phyloP scores from a whole-genome alignment of 2,329 filamentous ascomycete species.

The Penicillium expansum region DNA sequence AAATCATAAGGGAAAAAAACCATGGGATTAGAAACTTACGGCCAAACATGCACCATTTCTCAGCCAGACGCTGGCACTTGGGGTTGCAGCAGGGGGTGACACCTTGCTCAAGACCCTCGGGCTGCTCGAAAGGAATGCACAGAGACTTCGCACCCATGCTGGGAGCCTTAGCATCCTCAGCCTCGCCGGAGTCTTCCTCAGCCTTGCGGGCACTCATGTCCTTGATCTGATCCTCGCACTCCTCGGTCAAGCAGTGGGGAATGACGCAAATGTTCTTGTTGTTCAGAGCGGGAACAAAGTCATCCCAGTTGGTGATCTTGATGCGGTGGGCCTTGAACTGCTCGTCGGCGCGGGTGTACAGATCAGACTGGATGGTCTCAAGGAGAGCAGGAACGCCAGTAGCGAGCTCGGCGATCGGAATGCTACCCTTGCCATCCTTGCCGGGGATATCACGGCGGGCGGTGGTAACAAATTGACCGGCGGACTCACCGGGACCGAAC shows the following conservation, averaged over 20 bases:
- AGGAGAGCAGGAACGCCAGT: slow-evolving; percentile 76
- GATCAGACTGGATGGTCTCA: slow-evolving; percentile 83
- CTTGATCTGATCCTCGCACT: slow-evolving; percentile 94
- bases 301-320: slow-evolving; percentile 79
- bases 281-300: slow-evolving; percentile 87
- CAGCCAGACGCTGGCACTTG: slow-evolving; percentile 71
- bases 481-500: slow-evolving; percentile 91
- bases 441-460: slow-evolving; percentile 76
- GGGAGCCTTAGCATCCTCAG: slow-evolving; percentile 70
- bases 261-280: slow-evolving; percentile 90
- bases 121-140: slow-evolving; percentile 83
- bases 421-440: slow-evolving; percentile 70
- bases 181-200: slow-evolving; percentile 59
- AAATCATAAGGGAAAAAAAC: background rate
- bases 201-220: slow-evolving; percentile 77
- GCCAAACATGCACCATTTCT: slow-evolving; percentile 92
- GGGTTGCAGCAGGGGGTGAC: slow-evolving; percentile 92
- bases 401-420: slow-evolving; percentile 70
- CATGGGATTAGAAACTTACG: slow-evolving; percentile 50
- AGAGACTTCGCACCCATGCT: slow-evolving; percentile 75
- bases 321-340: slow-evolving; percentile 78
- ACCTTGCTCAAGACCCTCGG: slow-evolving; percentile 71
- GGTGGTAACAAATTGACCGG: slow-evolving; percentile 77
- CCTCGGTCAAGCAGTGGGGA: slow-evolving; percentile 77
- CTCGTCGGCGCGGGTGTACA: slow-evolving; percentile 72